Evolutionary conservation across 257 asterid genomes (phyloP), one percentile per base, ranked within the genome.

Genomic region (Solanum acaule): DNA sequence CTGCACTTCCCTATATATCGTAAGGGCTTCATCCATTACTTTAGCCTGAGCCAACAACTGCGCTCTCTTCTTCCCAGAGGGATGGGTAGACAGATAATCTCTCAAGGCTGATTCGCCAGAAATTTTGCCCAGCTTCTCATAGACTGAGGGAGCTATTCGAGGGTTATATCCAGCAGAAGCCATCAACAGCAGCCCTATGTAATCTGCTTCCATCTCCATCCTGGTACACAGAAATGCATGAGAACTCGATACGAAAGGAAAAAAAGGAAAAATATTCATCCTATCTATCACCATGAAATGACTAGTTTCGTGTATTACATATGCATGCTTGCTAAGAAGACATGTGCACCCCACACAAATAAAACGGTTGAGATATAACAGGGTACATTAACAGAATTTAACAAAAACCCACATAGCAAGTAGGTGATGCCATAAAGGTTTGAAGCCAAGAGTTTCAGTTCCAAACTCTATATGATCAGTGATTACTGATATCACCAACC

Each of bases 181-280:
- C 44, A 94, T 65, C 35, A 95, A 85, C 16, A 96, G 94, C 63
- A 96, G 34, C 29, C 99, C 98, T 0, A 96, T 94, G 91, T 96
- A 94, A 90, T 96, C 99, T 65, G 98, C 99, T 88, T 95, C 99
- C 95, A 96, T 94, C 94, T 96, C 98, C 98, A 96, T 96, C 95
- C 98, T 96, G 87, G 44, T 86, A 56, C 67, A 83, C 3, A 49
- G 23, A 34, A 84, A 23, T 49, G 44, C 27, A 27, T 29, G 86
- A 81, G 68, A 81, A 9, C 67, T 46, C 6, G 25, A 29, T 11
- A 18, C n/a, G 10, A 2, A 6, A 29, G 86, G 65, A 27, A 44
- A 79, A 16, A 79, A 11, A 0, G 6, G 63, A 5, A 4, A n/a
- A 73, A 27, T 1, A 18, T 27, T 29, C 70, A 82, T 49, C 70